Base-by-base conservation (phyloP, 2,329 filamentous ascomycete genomes). In the Trichoderma sp. region DNA sequence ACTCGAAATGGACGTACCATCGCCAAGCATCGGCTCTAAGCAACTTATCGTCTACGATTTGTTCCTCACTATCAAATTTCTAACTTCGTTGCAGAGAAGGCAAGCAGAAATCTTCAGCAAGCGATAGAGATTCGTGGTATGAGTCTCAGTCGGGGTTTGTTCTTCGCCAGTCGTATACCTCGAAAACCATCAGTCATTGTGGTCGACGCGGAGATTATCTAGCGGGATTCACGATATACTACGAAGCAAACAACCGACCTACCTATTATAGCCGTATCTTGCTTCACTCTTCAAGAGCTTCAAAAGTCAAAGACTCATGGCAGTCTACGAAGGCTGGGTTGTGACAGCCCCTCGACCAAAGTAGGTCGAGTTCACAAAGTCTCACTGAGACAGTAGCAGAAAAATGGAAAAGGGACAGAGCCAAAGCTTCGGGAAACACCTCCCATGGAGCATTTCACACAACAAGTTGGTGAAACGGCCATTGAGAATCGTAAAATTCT, bases 81-180 rank as follows among this genome's bases (percentile, higher is more conserved):
- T 86, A 85, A 81, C 85, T 81, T 90, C 90, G 93, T 85, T 71
- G 83, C 83, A 78, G 80, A 76, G 79, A 79, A 77, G 82, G 85
- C 87, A 88, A 84, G 82, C 84, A 79, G 87, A 88, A 90, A 89
- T 95, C 92, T 95, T 92, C 91, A 89, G 90, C 85, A 84, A 94
- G 91, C 86, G 81, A 81, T 79, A 77, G 80, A 81, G 81, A 83
- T 75, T 80, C 77, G 82, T 87, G 83, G 86, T 80, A 84, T 79
- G 77, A 75, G 75, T 79, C 80, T 76, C 77, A 78, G 77, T 81
- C 80, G 64, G 75, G 79, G 77, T 82, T 96, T 86, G 76, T 81
- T 97, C 86, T 97, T 86, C 92, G 93, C 93, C 88, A 94, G 87
- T 89, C 89, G 92, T 97, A 89, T 97, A 97, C 91, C 93, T 93